Evolutionary conservation across 352 stramenopile genomes (phyloP), one percentile per base, ranked within the genome.

Genomic region (Pythium aphanidermatum): DNA sequence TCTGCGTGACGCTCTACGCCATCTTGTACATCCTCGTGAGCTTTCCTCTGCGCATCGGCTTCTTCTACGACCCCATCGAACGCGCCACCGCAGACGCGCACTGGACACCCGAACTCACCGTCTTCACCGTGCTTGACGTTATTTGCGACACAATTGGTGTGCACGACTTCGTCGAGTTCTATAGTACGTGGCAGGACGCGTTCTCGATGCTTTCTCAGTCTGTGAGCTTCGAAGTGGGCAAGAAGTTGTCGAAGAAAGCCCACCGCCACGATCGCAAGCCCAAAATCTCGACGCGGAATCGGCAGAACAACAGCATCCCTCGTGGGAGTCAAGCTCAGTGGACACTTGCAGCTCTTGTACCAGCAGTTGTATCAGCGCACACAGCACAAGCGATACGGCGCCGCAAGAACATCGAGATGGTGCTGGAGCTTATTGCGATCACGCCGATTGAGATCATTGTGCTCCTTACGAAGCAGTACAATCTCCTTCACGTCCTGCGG

Each of bases 51-150:
- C 75, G 76, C 0, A 63, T 92, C 31, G 79, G 76, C 20, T 83
- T 92, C 41, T 56, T 81, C 41, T 87, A 77, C 34, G 72, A 86
- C 47, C 72, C 72, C 3, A 74, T 77, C 31, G 27, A 54, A n/a
- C n/a, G n/a, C 1, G 43, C 28, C 16, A 25, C 12, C n/a, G 47
- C 16, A 5, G 46, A 35, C 2, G 13, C 24, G 9, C 28, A 43
- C 7, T 88, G 73, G 75, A 75, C 64, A 0, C 19, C 23, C 5
- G 66, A 70, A 12, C 60, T 88, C 29, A 70, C 51, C 9, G 51
- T 68, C 0, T 69, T 88, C 13, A 26, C 46, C 1, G 25, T 40
- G 0, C 50, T 85, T 2, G 68, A 87, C 34, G 5, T 66, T 2
- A 11, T 79, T 1, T 58, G 42, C 7, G 79, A 89, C 35, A 24